Conservation (phyloP, 768 basidiomycete species). For the Suillus weaverae region DNA sequence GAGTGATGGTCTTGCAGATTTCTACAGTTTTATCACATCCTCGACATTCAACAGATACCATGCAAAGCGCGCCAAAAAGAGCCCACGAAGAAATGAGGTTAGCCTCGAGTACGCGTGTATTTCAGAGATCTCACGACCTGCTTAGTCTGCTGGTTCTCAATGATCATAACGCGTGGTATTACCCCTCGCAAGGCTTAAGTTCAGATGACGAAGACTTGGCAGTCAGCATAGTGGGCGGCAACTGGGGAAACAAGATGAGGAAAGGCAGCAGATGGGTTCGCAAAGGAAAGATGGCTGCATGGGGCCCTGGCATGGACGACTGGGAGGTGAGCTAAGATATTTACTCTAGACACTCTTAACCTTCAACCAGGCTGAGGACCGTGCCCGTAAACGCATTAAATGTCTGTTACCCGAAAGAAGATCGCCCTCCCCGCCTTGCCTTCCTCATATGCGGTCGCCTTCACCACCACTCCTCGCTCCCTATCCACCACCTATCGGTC, state of each 20-base stretch:
- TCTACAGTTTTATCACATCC: background rate
- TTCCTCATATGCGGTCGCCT: slow-evolving; percentile 76
- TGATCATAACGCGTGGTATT: slow-evolving; percentile 82
- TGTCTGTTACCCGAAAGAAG: slow-evolving; percentile 62
- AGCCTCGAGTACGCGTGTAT: slow-evolving; percentile 7
- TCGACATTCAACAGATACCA: slow-evolving; percentile 8
- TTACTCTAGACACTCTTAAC: slow-evolving; percentile 14
- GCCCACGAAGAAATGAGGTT: slow-evolving; percentile 35
- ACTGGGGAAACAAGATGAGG: slow-evolving; percentile 81
- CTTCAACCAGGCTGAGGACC: slow-evolving; percentile 66
- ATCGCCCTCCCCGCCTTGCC: slow-evolving; percentile 68
- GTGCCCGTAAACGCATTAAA: slow-evolving; percentile 78
- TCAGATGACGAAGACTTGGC: slow-evolving; percentile 61
- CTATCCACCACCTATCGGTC: slow-evolving; percentile 64
- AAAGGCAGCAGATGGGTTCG: slow-evolving; percentile 82
- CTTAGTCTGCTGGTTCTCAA: slow-evolving; percentile 51
- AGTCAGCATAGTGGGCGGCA: slow-evolving; percentile 56
- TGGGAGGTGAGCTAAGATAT: slow-evolving; percentile 62
- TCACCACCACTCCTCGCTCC: slow-evolving; percentile 79
- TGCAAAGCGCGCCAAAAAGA: slow-evolving; percentile 24
- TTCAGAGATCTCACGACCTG: slow-evolving; percentile 12
- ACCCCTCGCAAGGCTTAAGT: slow-evolving; percentile 74
- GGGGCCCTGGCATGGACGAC: slow-evolving; percentile 83
- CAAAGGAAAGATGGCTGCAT: slow-evolving; percentile 76
- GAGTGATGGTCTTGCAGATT: background rate